Conservation (phyloP, 306 rosid genomes). For the Crotalaria pallida region DNA sequence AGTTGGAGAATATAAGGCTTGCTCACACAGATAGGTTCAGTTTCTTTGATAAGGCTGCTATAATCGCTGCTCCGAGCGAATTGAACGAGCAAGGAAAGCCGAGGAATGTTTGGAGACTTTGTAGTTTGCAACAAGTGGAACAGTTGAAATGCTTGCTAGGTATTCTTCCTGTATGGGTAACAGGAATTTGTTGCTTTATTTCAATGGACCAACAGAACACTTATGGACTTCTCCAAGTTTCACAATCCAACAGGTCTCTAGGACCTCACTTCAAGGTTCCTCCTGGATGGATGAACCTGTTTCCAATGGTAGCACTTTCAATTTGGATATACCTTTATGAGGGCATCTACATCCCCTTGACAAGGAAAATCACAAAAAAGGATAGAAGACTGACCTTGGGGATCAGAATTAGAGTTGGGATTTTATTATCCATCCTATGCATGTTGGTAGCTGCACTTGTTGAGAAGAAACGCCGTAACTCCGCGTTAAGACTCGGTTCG, state of each 20-base stretch:
- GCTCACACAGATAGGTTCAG: constrained; percentile 47
- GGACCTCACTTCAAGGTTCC: constrained; percentile 62
- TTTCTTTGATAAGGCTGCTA: constrained; percentile 62
- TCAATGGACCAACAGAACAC: constrained; percentile 61
- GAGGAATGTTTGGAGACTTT: constrained; percentile 56
- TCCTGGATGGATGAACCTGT: constrained; percentile 65
- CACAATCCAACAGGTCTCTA: constrained; percentile 48
- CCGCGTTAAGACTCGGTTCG: constrained; percentile 29
- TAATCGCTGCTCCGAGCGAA: constrained; percentile 43
- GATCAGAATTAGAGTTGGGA: constrained; percentile 54
- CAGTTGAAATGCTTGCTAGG: constrained; percentile 62
- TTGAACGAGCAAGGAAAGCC: constrained; percentile 37
- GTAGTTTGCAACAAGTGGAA: constrained; percentile 76
- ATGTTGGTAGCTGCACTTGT: constrained; percentile 60
- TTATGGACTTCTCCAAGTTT: constrained; percentile 62
- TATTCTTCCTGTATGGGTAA: constrained; percentile 59
- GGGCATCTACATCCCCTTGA: constrained; percentile 38
- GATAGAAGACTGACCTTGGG: constrained; percentile 37
- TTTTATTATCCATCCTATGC: constrained; percentile 53
- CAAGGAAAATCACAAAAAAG: constrained; percentile 7
- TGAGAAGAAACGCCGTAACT: constrained; percentile 44
- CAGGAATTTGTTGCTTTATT: constrained; percentile 58
- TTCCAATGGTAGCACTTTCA: constrained; percentile 57
- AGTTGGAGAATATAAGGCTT: constrained; percentile 1
- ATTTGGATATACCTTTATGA: constrained; percentile 63